Conservation (phyloP, 139 green algal genomes). For the Raphidocelis subcapitata region DNA sequence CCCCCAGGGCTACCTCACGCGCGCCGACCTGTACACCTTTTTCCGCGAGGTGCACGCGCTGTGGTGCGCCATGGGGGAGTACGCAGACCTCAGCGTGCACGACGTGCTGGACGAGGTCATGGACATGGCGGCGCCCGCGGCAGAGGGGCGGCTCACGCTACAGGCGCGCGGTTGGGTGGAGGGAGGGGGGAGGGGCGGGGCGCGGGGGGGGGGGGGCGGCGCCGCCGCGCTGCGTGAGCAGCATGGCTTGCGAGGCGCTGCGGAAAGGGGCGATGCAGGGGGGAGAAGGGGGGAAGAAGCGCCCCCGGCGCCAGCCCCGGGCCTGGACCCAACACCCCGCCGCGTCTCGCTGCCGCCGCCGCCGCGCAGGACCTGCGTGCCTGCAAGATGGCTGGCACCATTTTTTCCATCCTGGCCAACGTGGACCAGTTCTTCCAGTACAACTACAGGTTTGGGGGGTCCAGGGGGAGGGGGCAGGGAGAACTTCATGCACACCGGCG, state of each 20-base stretch:
- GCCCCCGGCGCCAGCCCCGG: too few species aligned
- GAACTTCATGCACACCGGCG: too few species aligned
- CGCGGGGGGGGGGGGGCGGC: too few species aligned
- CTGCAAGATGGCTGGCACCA: conserved; percentile 37
- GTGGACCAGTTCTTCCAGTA: conserved; percentile 36
- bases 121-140: conserved; percentile 45
- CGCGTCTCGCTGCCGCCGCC: too few species aligned
- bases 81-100: conserved; percentile 43
- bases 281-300: too few species aligned
- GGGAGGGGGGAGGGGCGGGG: too few species aligned
- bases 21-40: conserved; percentile 55
- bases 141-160: conserved; percentile 39
- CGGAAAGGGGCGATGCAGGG: too few species aligned
- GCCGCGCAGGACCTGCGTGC: conserved; percentile 30
- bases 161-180: too few species aligned
- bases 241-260: too few species aligned
- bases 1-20: conserved; percentile 39
- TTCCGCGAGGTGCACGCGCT: conserved; percentile 45
- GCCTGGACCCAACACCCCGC: too few species aligned
- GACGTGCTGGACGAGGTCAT: conserved; percentile 60
- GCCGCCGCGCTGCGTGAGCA: too few species aligned
- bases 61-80: conserved; percentile 53
- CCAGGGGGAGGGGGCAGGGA: too few species aligned
- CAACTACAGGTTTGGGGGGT: conserved; percentile 12
- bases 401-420: conserved; percentile 44